Base-by-base conservation (phyloP, 2,329 filamentous ascomycete species). In the Drechslera avenae region DNA sequence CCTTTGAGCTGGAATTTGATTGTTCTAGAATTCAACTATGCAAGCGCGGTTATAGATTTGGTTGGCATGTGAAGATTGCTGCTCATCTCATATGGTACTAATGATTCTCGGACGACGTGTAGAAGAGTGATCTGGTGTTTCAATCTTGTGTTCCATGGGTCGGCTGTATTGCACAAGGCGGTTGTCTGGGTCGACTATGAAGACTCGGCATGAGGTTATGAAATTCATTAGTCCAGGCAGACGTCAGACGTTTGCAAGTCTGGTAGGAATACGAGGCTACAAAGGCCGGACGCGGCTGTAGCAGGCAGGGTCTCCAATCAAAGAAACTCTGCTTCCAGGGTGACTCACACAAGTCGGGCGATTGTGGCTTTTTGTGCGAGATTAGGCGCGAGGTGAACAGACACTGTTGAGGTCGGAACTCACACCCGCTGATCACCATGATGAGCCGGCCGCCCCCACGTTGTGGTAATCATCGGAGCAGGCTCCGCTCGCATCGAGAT, bases 401-500 rank as follows among this genome's bases (percentile, higher is more conserved):
- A 44, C 17, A 28, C 36, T 50, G 48, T 51, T 46, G 42, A 51
- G 48, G 19, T 40, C 42, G 30, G 37, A 46, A 14, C 14, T 30
- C 36, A 17, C 16, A 36, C 35, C 42, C 37, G 39, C 33, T 49
- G 50, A 52, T 52, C 50, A 34, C 39, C 45, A 39, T 52, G 50
- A 52, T 52, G 50, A 47, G 49, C 49, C 50, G 45, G 35, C 44
- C 39, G 45, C 39, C 50, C 50, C 50, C 50, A 52, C 45, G 45
- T 31, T 48, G 26, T 28, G 50, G 39, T 37, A 39, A 52, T 52
- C 50, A 43, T 34, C 50, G 45, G 45, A 47, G 39, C 23, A 42
- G n/a, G 16, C 21, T 52, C 39, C 45, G 44, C 26, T 18, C 19
- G 45, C 33, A 48, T 52, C 48, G 44, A 37, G 49, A 52, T 51